phyloP scores from a whole-genome alignment of 306 rosid species.

The Acacia melanoxylon region DNA sequence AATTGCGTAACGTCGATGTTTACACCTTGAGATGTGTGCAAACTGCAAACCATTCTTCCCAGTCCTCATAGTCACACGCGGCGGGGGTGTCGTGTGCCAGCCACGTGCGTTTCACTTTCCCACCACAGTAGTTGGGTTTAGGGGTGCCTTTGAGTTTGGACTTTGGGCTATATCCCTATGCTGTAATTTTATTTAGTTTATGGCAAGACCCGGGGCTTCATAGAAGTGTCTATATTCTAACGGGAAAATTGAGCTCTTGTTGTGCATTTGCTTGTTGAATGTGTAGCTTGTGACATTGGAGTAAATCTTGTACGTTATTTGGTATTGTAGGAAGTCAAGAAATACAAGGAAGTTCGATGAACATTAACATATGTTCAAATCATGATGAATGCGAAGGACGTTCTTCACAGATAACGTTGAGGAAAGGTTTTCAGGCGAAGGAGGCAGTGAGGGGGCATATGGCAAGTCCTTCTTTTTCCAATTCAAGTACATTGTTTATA shows the following conservation, averaged over 20 bases:
- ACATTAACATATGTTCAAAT: slow-evolving; percentile 60
- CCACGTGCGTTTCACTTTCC: not conserved
- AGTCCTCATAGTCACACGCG: not conserved
- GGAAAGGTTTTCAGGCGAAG: slow-evolving; percentile 92
- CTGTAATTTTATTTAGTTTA: not conserved
- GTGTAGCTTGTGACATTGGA: not conserved
- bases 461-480: slow-evolving; percentile 63
- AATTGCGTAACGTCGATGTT: not conserved
- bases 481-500: not conserved
- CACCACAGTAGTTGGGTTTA: not conserved
- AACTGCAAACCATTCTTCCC: not conserved
- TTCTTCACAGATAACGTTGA: slow-evolving; percentile 66
- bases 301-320: not conserved
- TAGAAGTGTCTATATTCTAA: not conserved
- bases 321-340: slow-evolving; percentile 70
- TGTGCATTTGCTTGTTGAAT: not conserved
- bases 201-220: too few relatives aligned
- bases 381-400: slow-evolving; percentile 92
- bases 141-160: slow-evolving; percentile 22
- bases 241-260: not conserved
- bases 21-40: not conserved
- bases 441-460: slow-evolving; percentile 85
- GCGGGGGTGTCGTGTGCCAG: not conserved
- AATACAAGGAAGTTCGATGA: slow-evolving; percentile 51
- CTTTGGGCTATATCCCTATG: slow-evolving; percentile 16